Evolutionary conservation across 495 filamentous ascomycete genomes (phyloP).

Genomic region (Penicillium argentinense): DNA sequence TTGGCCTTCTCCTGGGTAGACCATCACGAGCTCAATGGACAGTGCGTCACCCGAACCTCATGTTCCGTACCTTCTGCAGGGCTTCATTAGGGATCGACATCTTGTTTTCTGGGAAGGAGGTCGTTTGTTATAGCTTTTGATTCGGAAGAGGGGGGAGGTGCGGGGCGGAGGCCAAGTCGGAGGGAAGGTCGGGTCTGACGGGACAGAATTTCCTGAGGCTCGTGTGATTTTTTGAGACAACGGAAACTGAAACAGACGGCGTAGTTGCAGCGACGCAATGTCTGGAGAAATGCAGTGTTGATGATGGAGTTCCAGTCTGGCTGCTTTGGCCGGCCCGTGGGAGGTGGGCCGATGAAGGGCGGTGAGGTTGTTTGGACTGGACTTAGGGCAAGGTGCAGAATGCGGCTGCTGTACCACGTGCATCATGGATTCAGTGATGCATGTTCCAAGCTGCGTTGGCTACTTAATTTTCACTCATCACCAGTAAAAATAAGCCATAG

Average conservation of each 20-base stretch:
- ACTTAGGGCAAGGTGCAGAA: constrained; percentile 9
- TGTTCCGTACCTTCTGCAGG: constrained; percentile 74
- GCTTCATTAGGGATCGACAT: constrained; percentile 98
- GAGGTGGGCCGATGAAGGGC: constrained; percentile 8
- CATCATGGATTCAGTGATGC: background rate
- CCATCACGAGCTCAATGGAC: too few species aligned
- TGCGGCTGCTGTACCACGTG: background rate
- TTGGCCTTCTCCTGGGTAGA: too few species aligned
- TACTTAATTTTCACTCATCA: too few species aligned
- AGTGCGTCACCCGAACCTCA: background rate
- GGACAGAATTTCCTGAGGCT: too few species aligned
- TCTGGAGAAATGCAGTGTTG: background rate
- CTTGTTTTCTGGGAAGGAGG: constrained; percentile 20
- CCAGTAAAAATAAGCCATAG: too few species aligned
- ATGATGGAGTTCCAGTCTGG: constrained; percentile 2
- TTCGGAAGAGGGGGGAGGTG: background rate
- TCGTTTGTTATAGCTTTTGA: constrained; percentile 2
- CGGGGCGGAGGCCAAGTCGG: background rate
- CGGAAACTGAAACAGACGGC: background rate
- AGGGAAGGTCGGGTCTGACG: too few species aligned
- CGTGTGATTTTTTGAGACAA: too few species aligned
- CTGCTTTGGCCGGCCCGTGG: background rate
- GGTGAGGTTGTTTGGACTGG: constrained; percentile 9
- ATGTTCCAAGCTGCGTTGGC: too few species aligned
- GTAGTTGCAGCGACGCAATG: background rate